These are phyloP conservation scores for Aurinia saxatilis DNA, from an alignment of 345 rosid genomes.

Conservation along the genomic window DNA sequence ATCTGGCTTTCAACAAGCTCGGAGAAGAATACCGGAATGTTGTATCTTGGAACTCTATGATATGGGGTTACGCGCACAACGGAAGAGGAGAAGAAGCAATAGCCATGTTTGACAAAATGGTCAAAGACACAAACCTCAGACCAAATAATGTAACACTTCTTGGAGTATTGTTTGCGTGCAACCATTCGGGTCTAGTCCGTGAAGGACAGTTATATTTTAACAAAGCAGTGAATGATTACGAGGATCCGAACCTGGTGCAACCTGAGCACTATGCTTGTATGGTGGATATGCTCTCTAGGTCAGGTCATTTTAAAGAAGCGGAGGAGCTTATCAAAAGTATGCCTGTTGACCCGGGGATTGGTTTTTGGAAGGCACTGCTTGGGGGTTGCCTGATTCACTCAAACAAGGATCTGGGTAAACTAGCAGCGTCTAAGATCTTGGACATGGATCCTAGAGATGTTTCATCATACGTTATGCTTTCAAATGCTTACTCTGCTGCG, in stretches of 20 bases:
- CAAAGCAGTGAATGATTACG: conserved; percentile 24
- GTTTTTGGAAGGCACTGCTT: conserved; percentile 85
- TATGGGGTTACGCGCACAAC: conserved; percentile 75
- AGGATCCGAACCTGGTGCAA: conserved; percentile 35
- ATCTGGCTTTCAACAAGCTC: conserved; percentile 42
- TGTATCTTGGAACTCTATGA: conserved; percentile 73
- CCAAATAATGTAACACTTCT: conserved; percentile 63
- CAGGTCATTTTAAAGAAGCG: conserved; percentile 58
- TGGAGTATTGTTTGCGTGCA: conserved; percentile 70
- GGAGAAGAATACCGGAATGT: conserved; percentile 27
- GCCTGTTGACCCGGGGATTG: conserved; percentile 70
- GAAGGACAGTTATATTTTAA: conserved; percentile 57
- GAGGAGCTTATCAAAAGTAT: conserved; percentile 38
- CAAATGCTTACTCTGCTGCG: conserved; percentile 64
- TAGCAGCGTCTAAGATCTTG: conserved; percentile 49
- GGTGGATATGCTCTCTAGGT: conserved; percentile 74
- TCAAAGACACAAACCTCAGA: conserved; percentile 27
- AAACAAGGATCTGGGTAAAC: conserved; percentile 40
- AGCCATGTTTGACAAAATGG: conserved; percentile 44
- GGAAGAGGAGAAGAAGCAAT: conserved; percentile 71
- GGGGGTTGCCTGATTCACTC: conserved; percentile 80
- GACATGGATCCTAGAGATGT: conserved; percentile 67
- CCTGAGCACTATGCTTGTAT: conserved; percentile 72
- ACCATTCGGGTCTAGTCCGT: conserved; percentile 67
- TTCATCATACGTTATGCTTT: conserved; percentile 76